Base-by-base conservation (phyloP, 1,284 basidiomycete genomes). In the Melampsora americana region DNA sequence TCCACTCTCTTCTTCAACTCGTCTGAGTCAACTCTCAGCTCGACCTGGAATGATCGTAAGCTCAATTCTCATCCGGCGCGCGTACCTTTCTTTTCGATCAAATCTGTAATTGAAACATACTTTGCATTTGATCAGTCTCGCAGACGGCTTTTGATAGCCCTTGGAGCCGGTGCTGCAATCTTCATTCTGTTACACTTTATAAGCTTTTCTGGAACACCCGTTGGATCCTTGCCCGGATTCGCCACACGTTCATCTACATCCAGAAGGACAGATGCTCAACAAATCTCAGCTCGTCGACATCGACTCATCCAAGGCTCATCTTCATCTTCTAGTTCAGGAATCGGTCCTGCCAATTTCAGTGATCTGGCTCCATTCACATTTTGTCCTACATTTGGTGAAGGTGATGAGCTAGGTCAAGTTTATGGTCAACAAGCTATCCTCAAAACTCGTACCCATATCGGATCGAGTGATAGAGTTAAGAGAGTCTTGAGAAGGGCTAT, bases 311-410 rank as follows among this genome's bases (percentile, higher is more conserved):
- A 76, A 50, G 71, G 64, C 26, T 62, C 71, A 16, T 74, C 71
- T 7, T 56, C 53, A 56, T 59, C 42, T 28, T 59, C 71, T 23
- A n/a, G 28, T 18, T 23, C 23, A 5, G 73, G 73, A 12, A 39
- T 76, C 26, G 73, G 73, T n/a, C 66, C 73, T 4, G 73, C 73
- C 7, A 77, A 77, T 62, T 71, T 73, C 59, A 77, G 76, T 16
- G 87, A 89, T 66, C 86, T 87, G 7, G 89, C 88, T 77, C 93
- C 94, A 0, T 97, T 97, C 83, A 85, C 86, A 0, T 97, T 97
- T 83, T 97, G 94, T 82, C 93, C 94, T 0, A 87, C 89, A 1
- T 92, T 91, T 82, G 92, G 92, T 1, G 89, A 90, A 20, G 88
- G 88, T 1, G 94, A 97, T 83, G 86, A 87, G 62, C 85, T 96